Percentiles rank a stretch among this genome's conserved stretches.
Conservation (phyloP, 148 eudicot genomes). For the Heliamphora exappendiculata region DNA sequence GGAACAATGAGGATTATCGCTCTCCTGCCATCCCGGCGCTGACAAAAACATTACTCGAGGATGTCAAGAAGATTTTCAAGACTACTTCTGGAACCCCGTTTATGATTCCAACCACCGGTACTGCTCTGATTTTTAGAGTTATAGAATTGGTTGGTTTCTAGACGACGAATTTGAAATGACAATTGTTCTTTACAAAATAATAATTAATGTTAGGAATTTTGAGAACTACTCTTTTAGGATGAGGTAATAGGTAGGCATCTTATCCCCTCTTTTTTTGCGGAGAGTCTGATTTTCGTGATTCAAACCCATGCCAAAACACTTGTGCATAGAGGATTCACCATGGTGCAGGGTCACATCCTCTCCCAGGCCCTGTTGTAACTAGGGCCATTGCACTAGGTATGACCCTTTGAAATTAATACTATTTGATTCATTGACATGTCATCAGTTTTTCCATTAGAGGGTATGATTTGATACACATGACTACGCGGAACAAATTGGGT, state of each 20-base stretch:
- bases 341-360: too few relatives aligned
- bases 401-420: too few relatives aligned
- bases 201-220: background rate
- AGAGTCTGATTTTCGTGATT: too few relatives aligned
- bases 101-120: slow-evolving; percentile 93
- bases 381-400: too few relatives aligned
- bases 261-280: too few relatives aligned
- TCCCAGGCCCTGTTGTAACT: too few relatives aligned
- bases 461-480: background rate
- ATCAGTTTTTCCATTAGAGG: background rate
- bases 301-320: too few relatives aligned
- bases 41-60: slow-evolving; percentile 70
- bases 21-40: slow-evolving; percentile 93
- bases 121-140: background rate
- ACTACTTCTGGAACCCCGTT: slow-evolving; percentile 86
- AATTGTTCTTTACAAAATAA: background rate
- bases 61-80: slow-evolving; percentile 97
- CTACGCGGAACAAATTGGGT: background rate
- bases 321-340: too few relatives aligned
- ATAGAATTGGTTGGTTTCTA: background rate
- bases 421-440: background rate
- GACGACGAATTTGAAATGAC: background rate
- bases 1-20: slow-evolving; percentile 98
- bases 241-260: too few relatives aligned
- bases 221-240: background rate